These are phyloP conservation scores for Fistulinella staudtii DNA, from an alignment of 1,284 basidiomycete genomes.

Conservation along the genomic window DNA sequence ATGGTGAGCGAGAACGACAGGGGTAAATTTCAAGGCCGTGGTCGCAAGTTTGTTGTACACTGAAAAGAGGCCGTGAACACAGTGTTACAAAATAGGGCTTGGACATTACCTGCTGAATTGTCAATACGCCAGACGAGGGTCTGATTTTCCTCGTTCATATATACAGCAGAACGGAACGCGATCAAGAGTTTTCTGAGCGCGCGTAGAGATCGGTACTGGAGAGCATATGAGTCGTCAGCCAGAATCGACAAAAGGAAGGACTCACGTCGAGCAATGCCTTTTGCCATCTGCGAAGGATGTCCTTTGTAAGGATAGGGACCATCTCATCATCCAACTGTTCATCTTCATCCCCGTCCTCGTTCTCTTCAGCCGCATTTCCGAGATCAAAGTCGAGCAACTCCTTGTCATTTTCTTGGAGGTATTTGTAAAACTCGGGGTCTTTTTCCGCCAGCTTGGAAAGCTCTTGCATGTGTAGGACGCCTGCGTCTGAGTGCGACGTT, in stretches of 20 bases:
- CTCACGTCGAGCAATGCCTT: constrained; percentile 83
- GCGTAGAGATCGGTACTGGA: constrained; percentile 80
- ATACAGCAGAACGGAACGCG: constrained; percentile 85
- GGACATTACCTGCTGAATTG: constrained; percentile 52
- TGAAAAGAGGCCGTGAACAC: constrained; percentile 27
- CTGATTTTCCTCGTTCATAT: constrained; percentile 85
- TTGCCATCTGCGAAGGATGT: constrained; percentile 82
- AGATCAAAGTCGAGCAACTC: constrained; percentile 82
- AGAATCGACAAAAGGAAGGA: constrained; percentile 1
- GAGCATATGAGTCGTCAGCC: neutral
- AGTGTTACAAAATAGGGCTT: neutral
- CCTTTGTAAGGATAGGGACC: constrained; percentile 68
- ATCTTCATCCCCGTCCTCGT: constrained; percentile 42
- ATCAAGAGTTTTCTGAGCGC: constrained; percentile 83
- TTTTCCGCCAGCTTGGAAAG: constrained; percentile 91
- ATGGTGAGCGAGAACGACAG: constrained; percentile 85
- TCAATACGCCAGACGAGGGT: constrained; percentile 80
- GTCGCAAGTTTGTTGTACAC: constrained; percentile 92
- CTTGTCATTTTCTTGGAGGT: constrained; percentile 92
- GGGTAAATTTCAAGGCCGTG: constrained; percentile 88
- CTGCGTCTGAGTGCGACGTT: constrained; percentile 50
- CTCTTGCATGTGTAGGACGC: constrained; percentile 69
- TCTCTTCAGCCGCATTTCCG: constrained; percentile 38
- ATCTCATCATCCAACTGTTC: too few species aligned
- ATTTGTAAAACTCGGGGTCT: constrained; percentile 98